Base-by-base conservation (phyloP, 345 rosid species). In the Trapa bicornis region DNA sequence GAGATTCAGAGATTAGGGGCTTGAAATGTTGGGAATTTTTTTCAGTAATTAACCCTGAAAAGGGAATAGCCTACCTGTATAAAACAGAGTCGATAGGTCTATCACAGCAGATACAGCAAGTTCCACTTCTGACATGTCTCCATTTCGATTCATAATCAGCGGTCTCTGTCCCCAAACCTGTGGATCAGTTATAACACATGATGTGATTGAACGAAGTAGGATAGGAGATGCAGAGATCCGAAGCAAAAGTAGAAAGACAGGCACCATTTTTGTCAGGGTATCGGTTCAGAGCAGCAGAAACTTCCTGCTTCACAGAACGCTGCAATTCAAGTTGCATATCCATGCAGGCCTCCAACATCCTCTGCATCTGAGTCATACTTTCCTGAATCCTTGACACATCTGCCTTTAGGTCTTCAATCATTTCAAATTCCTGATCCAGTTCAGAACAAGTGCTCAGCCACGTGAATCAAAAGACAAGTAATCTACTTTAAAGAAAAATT, bases 301-400 rank as follows among this genome's bases (percentile, higher is more conserved):
- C 97, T 78, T 91, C 99, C 81, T 95, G 99, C 75, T 97, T 85
- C 35, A 95, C 99, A 5, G 99, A 91, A 62, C 97, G 92, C 77
- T 95, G 99, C 73, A 95, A 72, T 86, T 91, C 99, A 47, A 95
- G 84, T 62, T 95, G 99, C 99, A 95, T 95, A 77, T 95, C 96
- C 97, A 95, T 91, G 83, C 97, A 89, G 72, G 97, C 91, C 73
- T 95, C 99, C 62, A 95, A 73, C 96, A 87, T 91, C 76, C 96
- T 87, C 83, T 95, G 99, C 99, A 95, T 91, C 79, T 91, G 93
- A 72, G 85, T 89, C 99, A 91, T 91, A 37, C 96, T 94, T 77
- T 95, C 97, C 75, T 95, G 99, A 69, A 95, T 87, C 77, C 96
- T 86, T 48, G 88, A 80, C 87, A 95, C 85, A 65, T 95, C 99